phyloP scores from a whole-genome alignment of 176 grass and related monocot species.

The Aegilops sharonensis region DNA sequence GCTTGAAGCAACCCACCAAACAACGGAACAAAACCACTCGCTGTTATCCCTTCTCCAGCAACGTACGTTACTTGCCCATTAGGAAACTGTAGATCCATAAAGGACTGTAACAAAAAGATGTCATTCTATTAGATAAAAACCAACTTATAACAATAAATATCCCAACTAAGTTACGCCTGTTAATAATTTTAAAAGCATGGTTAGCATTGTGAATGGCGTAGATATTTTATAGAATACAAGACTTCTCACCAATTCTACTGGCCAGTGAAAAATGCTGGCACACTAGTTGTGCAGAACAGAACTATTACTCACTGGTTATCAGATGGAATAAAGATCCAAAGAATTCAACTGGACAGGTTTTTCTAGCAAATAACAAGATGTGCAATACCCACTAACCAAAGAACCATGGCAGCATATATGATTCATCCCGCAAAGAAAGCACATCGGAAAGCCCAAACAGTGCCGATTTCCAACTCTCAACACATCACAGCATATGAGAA shows the following conservation, averaged over 20 bases:
- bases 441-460: not conserved
- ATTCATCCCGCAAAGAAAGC: not conserved
- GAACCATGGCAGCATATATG: not conserved
- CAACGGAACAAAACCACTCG: constrained; percentile 78
- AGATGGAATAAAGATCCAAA: not conserved
- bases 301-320: not conserved
- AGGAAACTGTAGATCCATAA: constrained; percentile 95
- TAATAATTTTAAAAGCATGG: not conserved
- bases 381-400: not conserved
- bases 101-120: constrained; percentile 57
- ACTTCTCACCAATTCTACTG: not conserved
- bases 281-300: not conserved
- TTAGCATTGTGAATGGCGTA: not conserved
- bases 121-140: not conserved
- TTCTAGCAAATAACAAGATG: not conserved
- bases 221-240: not conserved
- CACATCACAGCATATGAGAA: not conserved
- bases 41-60: constrained; percentile 84
- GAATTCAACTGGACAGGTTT: not conserved
- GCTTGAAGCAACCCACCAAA: constrained; percentile 88
- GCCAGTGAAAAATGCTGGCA: not conserved
- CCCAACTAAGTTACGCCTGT: not conserved
- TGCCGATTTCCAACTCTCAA: not conserved
- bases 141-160: not conserved
- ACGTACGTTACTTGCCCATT: constrained; percentile 94